Evolutionary conservation across 768 basidiomycete genomes (phyloP), one percentile per base, ranked within the genome.

Genomic region (Pulveroboletus sp.): DNA sequence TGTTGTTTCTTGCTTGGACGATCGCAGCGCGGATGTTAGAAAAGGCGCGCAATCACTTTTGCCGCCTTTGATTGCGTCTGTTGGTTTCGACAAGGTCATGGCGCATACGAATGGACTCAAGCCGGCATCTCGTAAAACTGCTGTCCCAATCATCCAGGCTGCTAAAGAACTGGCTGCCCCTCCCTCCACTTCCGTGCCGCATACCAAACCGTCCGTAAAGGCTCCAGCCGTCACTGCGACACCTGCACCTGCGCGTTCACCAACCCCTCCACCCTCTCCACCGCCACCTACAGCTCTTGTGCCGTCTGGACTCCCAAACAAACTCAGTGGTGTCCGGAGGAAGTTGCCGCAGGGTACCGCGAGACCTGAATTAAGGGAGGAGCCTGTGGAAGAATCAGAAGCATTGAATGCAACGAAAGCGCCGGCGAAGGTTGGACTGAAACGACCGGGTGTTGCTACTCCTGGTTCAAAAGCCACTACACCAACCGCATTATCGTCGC

Each of bases 21-120:
- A 99, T 66, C 82, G 93, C 25, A 95, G 73, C 60, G 78, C 78
- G 11, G 97, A 99, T 63, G 90, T 98, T 19, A 82, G 97, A 48
- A 98, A 98, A 69, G 85, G 83, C 13, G 92, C 94, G 6, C 87
- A 90, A 56, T 83, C 84, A 2, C 64, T 97, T 24, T 69, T 99
- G 13, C 91, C 93, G 0, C 69, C 73, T 37, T 67, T 99, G 47
- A 84, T 98, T 41, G 69, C 76, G 4, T 81, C 68, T 40, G 83
- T 82, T 27, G 93, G 97, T 6, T 92, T 81, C 61, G 89, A 93
- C 55, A 82, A 82, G 59, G 85, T 98, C 42, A 75, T 97, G 75
- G 84, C 90, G 31, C 85, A 93, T 68, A 88, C 93, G 11, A 84
- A 78, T 52, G 81, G 84, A 1, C 74, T 99, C 51, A 99, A 98